Conservation (phyloP, 139 green algal species). For the Desmodesmus armatus region DNA sequence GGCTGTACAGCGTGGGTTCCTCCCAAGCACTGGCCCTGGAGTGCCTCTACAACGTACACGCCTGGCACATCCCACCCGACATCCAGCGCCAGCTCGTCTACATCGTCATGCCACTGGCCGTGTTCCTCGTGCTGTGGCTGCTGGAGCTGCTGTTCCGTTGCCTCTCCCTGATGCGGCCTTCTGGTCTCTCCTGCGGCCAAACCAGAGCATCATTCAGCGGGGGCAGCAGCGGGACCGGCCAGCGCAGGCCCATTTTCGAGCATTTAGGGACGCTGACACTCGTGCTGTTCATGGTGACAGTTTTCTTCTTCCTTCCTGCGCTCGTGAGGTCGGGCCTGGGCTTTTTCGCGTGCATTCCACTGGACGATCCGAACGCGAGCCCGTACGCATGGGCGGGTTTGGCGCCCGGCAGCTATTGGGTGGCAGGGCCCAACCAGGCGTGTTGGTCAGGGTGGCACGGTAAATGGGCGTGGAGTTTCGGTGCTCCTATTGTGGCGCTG, state of each 20-base stretch:
- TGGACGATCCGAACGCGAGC: neutral
- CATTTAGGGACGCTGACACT: neutral
- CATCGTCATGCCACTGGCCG: slow-evolving; percentile 8
- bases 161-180: neutral
- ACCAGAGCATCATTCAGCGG: neutral
- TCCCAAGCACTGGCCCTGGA: slow-evolving; percentile 25
- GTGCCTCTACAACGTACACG: neutral
- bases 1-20: neutral
- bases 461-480: neutral
- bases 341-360: slow-evolving; percentile 15
- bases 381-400: slow-evolving; percentile 17
- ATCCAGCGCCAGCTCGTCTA: slow-evolving; percentile 13
- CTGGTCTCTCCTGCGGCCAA: neutral
- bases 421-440: slow-evolving; percentile 4
- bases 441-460: slow-evolving; percentile 19
- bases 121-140: neutral
- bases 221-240: too few species aligned
- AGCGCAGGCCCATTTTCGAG: neutral
- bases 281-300: neutral
- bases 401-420: neutral
- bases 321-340: neutral
- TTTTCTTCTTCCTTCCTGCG: slow-evolving; percentile 22
- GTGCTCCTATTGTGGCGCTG: neutral
- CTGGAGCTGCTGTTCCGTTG: neutral
- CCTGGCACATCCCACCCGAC: too few species aligned